Evolutionary conservation across 108 stramenopile genomes (phyloP), one percentile per base, ranked within the genome.

Genomic region (Thalassiosira profunda): DNA sequence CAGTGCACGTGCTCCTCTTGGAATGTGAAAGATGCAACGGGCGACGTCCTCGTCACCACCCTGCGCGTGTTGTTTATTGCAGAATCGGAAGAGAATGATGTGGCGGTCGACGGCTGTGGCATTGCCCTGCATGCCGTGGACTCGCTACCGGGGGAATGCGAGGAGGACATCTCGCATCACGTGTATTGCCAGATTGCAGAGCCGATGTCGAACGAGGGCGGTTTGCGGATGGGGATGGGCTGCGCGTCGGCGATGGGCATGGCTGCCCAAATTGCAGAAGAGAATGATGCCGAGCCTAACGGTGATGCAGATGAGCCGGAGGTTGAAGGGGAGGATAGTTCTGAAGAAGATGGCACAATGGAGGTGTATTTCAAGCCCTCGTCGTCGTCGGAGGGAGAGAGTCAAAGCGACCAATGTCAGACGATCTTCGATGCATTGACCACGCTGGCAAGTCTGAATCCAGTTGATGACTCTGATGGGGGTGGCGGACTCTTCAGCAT

Each of bases 61-160:
- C 34, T 74, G 25, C 78, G 78, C 8, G 59, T 79, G 54, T 34
- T 79, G 14, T 79, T 79, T n/a, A 21, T 79, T 44, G 48, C 72
- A 25, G 1, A 21, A 20, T 25, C 18, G 12, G 29, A 31, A 18
- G 25, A 45, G 15, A 36, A 70, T 54, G 90, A 91, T 75, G 29
- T 85, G 14, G 79, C 86, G 8, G 64, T 91, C 36, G 86, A 83
- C 51, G 90, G 81, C 6, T 63, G 75, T 14, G 88, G 87, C 45
- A 87, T 91, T 67, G 75, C 74, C 42, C 56, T 91, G 58, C 90
- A 91, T 70, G 90, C 90, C 53, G 57, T 91, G 40, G 76, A 77
- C 52, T 64, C 68, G 20, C 38, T 61, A 58, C 20, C 40, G 41
- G 8, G 46, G 9, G 52, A 58, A n/a, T 11, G 20, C 17, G 60